These are phyloP conservation scores for Apiotrichum gracile DNA, from an alignment of 1,284 basidiomycete species.

Conservation along the genomic window DNA sequence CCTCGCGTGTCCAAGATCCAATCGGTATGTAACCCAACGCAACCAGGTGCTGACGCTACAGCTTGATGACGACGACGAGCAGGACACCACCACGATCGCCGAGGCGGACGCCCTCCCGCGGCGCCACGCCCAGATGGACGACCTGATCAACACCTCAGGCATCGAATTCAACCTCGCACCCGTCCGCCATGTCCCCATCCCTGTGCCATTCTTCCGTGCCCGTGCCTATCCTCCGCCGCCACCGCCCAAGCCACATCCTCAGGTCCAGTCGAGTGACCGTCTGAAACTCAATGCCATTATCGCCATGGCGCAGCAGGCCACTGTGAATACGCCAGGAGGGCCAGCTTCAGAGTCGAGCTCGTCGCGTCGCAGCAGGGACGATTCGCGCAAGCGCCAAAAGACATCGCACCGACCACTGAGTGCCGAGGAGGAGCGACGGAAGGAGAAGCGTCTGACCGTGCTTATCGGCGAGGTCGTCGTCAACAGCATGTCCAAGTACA, in stretches of 20 bases:
- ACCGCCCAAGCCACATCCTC: slow-evolving; percentile 12
- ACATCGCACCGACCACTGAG: slow-evolving; percentile 33
- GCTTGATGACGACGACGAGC: slow-evolving; percentile 45
- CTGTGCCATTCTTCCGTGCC: slow-evolving; percentile 2
- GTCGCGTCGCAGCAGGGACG: slow-evolving; percentile 43
- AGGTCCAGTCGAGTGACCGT: slow-evolving; percentile 19
- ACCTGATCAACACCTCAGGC: slow-evolving; percentile 30
- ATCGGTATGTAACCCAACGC: slow-evolving; percentile 25
- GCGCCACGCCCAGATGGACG: slow-evolving; percentile 22
- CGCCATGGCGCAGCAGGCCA: slow-evolving; percentile 37
- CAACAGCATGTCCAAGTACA: slow-evolving; percentile 82
- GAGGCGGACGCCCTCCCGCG: slow-evolving; percentile 27
- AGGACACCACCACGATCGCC: slow-evolving; percentile 40
- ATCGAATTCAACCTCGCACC: slow-evolving; percentile 34
- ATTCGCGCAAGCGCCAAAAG: slow-evolving; percentile 32
- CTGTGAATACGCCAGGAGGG: background rate
- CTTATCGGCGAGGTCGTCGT: slow-evolving; percentile 87
- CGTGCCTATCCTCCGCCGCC: slow-evolving; percentile 23
- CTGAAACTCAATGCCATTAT: slow-evolving; percentile 47
- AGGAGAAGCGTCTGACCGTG: slow-evolving; percentile 76
- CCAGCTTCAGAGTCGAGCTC: background rate
- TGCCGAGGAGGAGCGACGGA: slow-evolving; percentile 49
- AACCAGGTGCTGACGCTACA: background rate
- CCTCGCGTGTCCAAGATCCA: slow-evolving; percentile 37
- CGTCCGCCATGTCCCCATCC: slow-evolving; percentile 21